Evolutionary conservation across 176 grass and related monocot genomes (phyloP).

Genomic region (Zea luxurians): DNA sequence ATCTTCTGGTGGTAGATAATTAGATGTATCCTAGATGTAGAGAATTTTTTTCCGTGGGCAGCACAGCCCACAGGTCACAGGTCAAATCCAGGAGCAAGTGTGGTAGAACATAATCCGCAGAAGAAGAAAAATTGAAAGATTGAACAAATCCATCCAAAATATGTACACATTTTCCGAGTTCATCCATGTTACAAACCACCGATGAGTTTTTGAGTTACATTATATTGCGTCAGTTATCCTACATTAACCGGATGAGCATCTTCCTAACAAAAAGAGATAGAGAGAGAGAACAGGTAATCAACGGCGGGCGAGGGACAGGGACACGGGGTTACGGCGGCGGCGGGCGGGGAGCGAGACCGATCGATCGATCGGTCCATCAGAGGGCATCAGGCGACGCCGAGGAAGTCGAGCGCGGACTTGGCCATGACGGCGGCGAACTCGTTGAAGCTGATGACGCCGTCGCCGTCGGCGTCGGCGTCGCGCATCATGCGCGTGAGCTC

Average conservation of each 20-base stretch:
- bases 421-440: constrained; percentile 76
- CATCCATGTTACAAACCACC: neutral
- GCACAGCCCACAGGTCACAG: too few relatives aligned
- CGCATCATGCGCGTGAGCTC: constrained; percentile 72
- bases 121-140: neutral
- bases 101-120: too few relatives aligned
- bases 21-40: too few relatives aligned
- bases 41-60: too few relatives aligned
- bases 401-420: constrained; percentile 74
- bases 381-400: constrained; percentile 49
- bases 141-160: neutral
- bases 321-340: neutral
- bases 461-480: constrained; percentile 66
- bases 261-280: neutral
- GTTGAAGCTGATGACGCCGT: constrained; percentile 71
- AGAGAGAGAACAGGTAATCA: neutral
- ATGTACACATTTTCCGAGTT: neutral
- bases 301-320: neutral
- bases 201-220: neutral
- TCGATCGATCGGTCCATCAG: neutral
- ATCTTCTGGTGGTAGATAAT: too few relatives aligned
- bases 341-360: neutral
- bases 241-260: neutral
- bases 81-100: too few relatives aligned
- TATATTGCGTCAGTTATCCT: neutral